These are phyloP conservation scores for Trichopus zeylanicus DNA, from an alignment of 116 monocot genomes.

Conservation along the genomic window DNA sequence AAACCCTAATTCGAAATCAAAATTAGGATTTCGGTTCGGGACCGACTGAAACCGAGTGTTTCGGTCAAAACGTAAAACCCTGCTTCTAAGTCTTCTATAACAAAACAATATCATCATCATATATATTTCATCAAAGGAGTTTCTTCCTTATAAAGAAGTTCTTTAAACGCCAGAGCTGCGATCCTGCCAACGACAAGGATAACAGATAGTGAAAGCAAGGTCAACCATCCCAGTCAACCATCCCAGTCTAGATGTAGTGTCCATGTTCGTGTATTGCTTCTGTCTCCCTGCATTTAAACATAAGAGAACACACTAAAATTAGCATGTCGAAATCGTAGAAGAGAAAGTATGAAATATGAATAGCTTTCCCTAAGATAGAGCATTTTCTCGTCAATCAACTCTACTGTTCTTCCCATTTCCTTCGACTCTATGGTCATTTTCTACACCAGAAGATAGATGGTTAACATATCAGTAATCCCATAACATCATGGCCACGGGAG, in stretches of 20 bases:
- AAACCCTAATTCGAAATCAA: too few relatives aligned
- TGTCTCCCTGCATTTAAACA: background rate
- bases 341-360: too few relatives aligned
- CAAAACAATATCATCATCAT: too few relatives aligned
- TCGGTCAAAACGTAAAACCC: too few relatives aligned
- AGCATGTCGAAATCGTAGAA: too few relatives aligned
- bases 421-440: slow-evolving; percentile 60
- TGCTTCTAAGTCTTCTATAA: too few relatives aligned
- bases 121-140: slow-evolving; percentile 72
- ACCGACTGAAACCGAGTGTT: too few relatives aligned
- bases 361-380: slow-evolving; percentile 60
- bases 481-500: background rate
- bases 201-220: slow-evolving; percentile 74
- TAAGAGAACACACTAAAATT: too few relatives aligned
- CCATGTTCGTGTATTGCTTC: slow-evolving; percentile 83
- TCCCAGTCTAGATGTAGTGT: slow-evolving; percentile 76
- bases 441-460: slow-evolving; percentile 16
- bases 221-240: too few relatives aligned
- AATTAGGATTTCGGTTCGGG: too few relatives aligned
- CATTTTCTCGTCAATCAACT: slow-evolving; percentile 63
- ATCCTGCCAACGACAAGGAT: slow-evolving; percentile 71
- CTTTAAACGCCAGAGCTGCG: slow-evolving; percentile 84
- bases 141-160: slow-evolving; percentile 92
- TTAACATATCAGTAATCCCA: background rate
- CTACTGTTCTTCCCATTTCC: slow-evolving; percentile 52